Percentiles rank a stretch among this genome's conserved stretches.
Evolutionary conservation across 1,139 yeast species (phyloP).

Genomic region (Lodderomyces orthopsilosis): DNA sequence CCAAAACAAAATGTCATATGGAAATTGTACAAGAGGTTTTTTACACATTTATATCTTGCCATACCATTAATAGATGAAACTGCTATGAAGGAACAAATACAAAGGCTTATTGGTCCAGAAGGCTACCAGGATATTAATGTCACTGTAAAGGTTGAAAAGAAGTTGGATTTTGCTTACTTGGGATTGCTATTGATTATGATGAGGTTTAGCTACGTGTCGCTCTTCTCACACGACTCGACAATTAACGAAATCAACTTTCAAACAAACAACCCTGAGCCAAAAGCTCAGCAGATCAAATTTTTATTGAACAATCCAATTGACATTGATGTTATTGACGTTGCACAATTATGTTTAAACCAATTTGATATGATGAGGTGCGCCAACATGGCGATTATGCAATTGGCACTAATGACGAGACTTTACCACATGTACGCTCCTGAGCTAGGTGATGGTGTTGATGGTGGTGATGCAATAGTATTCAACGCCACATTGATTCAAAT

Average conservation of each 20-base stretch:
- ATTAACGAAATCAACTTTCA: conserved; percentile 28
- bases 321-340: conserved; percentile 32
- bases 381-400: conserved; percentile 50
- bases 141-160: conserved; percentile 23
- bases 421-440: conserved; percentile 48
- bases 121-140: conserved; percentile 13
- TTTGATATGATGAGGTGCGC: conserved; percentile 36
- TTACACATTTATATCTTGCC: conserved; percentile 42
- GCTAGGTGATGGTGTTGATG: conserved; percentile 49
- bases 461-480: conserved; percentile 42
- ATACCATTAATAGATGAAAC: conserved; percentile 49
- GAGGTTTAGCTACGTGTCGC: conserved; percentile 29
- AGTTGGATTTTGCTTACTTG: conserved; percentile 32
- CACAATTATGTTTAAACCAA: conserved; percentile 36
- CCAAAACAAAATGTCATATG: conserved; percentile 46
- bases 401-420: conserved; percentile 36
- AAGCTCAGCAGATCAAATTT: conserved; percentile 23
- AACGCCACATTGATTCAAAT: conserved; percentile 38
- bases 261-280: conserved; percentile 21
- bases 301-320: conserved; percentile 31
- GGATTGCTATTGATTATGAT: conserved; percentile 29
- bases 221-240: conserved; percentile 30
- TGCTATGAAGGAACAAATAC: conserved; percentile 19
- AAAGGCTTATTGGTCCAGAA: conserved; percentile 24
- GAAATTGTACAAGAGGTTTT: conserved; percentile 45